Evolutionary conservation across 441 rosid species (phyloP).

Genomic region (Croton setiger): DNA sequence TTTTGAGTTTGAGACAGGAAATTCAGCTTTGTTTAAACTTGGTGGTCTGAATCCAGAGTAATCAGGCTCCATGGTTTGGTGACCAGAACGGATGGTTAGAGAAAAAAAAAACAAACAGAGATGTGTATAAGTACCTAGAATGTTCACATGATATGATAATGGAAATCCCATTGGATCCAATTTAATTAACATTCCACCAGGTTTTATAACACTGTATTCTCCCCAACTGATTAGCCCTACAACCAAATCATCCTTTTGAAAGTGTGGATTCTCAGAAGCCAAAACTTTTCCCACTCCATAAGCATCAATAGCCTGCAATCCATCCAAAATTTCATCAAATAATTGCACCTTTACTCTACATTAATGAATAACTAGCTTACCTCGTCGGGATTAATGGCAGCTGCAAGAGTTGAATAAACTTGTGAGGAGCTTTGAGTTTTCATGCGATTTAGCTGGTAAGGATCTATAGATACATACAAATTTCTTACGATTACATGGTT

Average conservation of each 20-base stretch:
- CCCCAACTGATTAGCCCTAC: slow-evolving; percentile 49
- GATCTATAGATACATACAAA: slow-evolving; percentile 48
- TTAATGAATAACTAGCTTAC: slow-evolving; percentile 8
- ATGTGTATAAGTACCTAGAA: slow-evolving; percentile 41
- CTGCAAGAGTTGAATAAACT: not conserved
- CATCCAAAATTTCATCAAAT: not conserved
- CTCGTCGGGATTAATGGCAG: slow-evolving; percentile 32
- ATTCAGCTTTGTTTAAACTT: too few relatives aligned
- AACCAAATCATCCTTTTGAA: slow-evolving; percentile 47
- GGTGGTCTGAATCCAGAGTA: too few relatives aligned
- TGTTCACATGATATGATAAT: slow-evolving; percentile 45
- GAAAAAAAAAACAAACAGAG: too few relatives aligned
- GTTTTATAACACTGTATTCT: slow-evolving; percentile 38
- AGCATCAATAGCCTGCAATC: slow-evolving; percentile 37
- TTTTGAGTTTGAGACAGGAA: too few relatives aligned
- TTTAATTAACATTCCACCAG: slow-evolving; percentile 42
- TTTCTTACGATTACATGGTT: slow-evolving; percentile 37
- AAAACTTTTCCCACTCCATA: slow-evolving; percentile 52
- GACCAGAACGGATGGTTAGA: too few relatives aligned
- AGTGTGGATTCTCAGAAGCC: slow-evolving; percentile 44
- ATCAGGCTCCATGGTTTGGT: too few relatives aligned
- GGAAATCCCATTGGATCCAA: slow-evolving; percentile 59
- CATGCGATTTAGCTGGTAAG: slow-evolving; percentile 48
- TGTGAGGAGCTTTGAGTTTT: slow-evolving; percentile 42
- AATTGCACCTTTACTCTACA: too few relatives aligned